Evolutionary conservation across 1,284 basidiomycete species (phyloP).

Genomic region (Fomitopsis pinicola): DNA sequence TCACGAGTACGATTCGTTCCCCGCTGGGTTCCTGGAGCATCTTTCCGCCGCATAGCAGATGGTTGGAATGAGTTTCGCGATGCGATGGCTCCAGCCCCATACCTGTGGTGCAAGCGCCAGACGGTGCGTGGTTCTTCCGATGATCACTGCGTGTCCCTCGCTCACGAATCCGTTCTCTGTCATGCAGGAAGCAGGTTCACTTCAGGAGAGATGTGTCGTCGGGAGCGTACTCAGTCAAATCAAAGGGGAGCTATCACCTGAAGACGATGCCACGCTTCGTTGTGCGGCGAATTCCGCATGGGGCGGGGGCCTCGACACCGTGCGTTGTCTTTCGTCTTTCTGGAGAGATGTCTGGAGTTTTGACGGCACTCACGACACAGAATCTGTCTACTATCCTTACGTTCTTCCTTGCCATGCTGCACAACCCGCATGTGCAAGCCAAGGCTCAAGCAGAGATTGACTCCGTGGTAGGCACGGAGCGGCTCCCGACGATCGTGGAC

Average conservation of each 20-base stretch:
- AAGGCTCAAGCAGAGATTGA: conserved; percentile 31
- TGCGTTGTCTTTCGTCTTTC: conserved; percentile 4
- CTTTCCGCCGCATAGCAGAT: conserved; percentile 19
- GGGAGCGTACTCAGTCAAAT: neutral
- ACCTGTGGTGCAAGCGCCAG: conserved; percentile 20
- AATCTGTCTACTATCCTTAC: conserved; percentile 23
- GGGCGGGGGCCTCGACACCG: conserved; percentile 26
- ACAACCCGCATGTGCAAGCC: conserved; percentile 26
- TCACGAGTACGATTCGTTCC: conserved; percentile 24
- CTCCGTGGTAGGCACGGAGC: conserved; percentile 22
- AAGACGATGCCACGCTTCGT: conserved; percentile 1
- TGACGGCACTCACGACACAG: conserved; percentile 6
- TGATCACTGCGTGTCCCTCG: neutral
- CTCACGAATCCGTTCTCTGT: neutral
- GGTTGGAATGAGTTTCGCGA: conserved; percentile 16
- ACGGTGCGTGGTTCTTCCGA: conserved; percentile 19
- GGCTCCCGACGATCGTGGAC: conserved; percentile 27
- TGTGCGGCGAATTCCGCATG: neutral
- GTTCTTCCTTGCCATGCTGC: conserved; percentile 25
- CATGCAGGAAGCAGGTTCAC: neutral
- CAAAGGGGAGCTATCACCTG: neutral
- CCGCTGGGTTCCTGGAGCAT: conserved; percentile 26
- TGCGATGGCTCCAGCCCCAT: conserved; percentile 19
- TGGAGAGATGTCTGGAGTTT: no score
- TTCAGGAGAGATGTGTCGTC: neutral